These are phyloP conservation scores for Teunomyces funiuensis DNA, from an alignment of 805 yeast genomes.

Conservation along the genomic window DNA sequence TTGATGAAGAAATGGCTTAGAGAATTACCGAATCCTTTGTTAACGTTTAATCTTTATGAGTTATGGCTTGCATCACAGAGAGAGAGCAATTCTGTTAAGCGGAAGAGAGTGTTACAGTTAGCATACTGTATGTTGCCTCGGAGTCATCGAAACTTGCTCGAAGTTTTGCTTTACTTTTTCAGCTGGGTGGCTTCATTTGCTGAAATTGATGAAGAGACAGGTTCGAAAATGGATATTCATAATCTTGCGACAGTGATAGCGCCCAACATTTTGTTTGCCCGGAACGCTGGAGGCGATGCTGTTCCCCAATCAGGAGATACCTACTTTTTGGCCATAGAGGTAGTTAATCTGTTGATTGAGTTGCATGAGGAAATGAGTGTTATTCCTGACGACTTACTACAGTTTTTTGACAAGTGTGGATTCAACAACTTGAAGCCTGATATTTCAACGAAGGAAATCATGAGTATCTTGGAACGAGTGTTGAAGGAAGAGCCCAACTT, in stretches of 20 bases:
- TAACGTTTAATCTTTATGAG: slow-evolving; percentile 73
- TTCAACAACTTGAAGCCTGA: slow-evolving; percentile 21
- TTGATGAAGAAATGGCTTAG: slow-evolving; percentile 86
- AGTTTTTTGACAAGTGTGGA: slow-evolving; percentile 48
- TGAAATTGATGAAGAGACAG: slow-evolving; percentile 80
- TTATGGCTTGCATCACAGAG: slow-evolving; percentile 72
- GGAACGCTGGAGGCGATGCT: slow-evolving; percentile 34
- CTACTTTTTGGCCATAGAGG: slow-evolving; percentile 88
- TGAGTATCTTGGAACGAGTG: slow-evolving; percentile 30
- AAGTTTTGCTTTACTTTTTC: slow-evolving; percentile 80
- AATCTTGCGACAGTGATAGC: slow-evolving; percentile 94
- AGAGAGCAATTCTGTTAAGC: slow-evolving; percentile 45
- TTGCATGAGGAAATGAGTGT: slow-evolving; percentile 75
- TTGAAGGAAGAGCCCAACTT: slow-evolving; percentile 31
- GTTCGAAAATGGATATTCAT: slow-evolving; percentile 93
- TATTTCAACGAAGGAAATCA: slow-evolving; percentile 37
- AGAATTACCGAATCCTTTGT: slow-evolving; percentile 87
- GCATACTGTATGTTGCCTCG: slow-evolving; percentile 79
- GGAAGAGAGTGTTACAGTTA: slow-evolving; percentile 57
- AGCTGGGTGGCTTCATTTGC: slow-evolving; percentile 97
- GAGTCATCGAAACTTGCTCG: slow-evolving; percentile 78
- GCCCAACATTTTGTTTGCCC: slow-evolving; percentile 79
- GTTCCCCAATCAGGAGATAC: slow-evolving; percentile 52
- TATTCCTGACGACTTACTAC: slow-evolving; percentile 66
- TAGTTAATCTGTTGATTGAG: slow-evolving; percentile 78